A percentile compares a stretch with the other conserved stretches of the same genome.
Conservation (phyloP, 306 rosid species). For the Sicyos baderoa region DNA sequence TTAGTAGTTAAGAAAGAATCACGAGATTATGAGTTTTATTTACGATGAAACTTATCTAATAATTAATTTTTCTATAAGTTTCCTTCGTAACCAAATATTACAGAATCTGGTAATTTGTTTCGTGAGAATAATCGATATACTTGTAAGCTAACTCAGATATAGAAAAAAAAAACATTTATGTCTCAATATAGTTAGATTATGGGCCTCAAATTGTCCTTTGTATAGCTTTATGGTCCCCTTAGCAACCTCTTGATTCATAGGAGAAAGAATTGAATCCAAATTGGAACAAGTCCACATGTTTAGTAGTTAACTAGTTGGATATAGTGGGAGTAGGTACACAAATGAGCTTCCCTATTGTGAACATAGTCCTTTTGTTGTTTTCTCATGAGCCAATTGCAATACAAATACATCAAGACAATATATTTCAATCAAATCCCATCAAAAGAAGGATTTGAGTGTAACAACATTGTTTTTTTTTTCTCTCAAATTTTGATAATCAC, state of each 20-base stretch:
- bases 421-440: constrained; percentile 9
- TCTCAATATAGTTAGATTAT: not conserved
- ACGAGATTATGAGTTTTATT: too few species aligned
- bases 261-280: not conserved
- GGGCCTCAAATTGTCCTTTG: constrained; percentile 1
- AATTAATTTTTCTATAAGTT: too few species aligned
- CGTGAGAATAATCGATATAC: too few species aligned
- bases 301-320: not conserved
- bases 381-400: not conserved
- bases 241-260: not conserved
- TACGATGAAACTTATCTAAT: too few species aligned
- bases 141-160: too few species aligned
- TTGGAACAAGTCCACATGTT: constrained; percentile 1
- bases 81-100: too few species aligned
- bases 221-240: not conserved
- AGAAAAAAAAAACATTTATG: not conserved
- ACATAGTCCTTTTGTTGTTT: constrained; percentile 9
- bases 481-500: too few species aligned
- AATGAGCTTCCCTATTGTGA: not conserved
- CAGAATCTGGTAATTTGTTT: too few species aligned
- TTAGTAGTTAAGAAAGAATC: too few species aligned
- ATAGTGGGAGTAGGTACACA: constrained; percentile 16
- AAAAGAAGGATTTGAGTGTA: not conserved
- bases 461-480: not conserved
- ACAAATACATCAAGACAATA: not conserved